Base-by-base conservation (phyloP, 306 rosid genomes). In the Cercis canadensis region DNA sequence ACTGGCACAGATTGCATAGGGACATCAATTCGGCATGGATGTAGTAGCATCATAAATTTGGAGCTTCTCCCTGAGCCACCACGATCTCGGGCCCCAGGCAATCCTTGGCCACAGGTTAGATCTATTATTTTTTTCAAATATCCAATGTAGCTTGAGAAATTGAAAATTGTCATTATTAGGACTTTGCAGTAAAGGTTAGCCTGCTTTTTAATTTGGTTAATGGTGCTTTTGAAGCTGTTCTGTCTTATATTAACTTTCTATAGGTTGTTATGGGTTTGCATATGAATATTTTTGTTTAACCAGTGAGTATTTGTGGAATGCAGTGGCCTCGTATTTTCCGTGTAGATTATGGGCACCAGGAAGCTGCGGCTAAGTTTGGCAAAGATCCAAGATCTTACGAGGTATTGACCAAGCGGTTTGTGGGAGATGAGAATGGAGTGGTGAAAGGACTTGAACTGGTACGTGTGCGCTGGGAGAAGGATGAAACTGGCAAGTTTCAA, bases 1-100 rank as follows among this genome's bases (percentile, higher is more conserved):
- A 95, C 99, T 8, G 99, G 99, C 61, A 95, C 99, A 11, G 99
- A 95, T 83, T 95, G 99, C 90, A 87, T 95, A 1, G 99, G 97
- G 41, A 95, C 99, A 56, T 95, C 99, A 32, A 75, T 95, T 44
- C 87, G 99, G 11, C 99, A 95, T 79, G 99, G 99, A 53, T 95
- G 99, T 81, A 86, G 72, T 40, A 57, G 75, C 36, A 12, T 91
- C 1, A 62, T 78, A 31, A 78, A 83, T 70, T 77, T 89, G 15
- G 99, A 95, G 72, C 92, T 91, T 68, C 96, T 95, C 65, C 92
- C 99, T 11, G 67, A 82, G 82, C 99, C 96, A 21, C 96, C 99
- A 15, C 84, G 17, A 46, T 78, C 90, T 21, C 86, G 99, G 86
- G 99, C 96, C 18, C 87, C 99, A 1, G 96, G 96, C 60, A 95